Base-by-base conservation (phyloP, 192 early-diverging fungal genomes). In the Umbelopsis sp. region DNA sequence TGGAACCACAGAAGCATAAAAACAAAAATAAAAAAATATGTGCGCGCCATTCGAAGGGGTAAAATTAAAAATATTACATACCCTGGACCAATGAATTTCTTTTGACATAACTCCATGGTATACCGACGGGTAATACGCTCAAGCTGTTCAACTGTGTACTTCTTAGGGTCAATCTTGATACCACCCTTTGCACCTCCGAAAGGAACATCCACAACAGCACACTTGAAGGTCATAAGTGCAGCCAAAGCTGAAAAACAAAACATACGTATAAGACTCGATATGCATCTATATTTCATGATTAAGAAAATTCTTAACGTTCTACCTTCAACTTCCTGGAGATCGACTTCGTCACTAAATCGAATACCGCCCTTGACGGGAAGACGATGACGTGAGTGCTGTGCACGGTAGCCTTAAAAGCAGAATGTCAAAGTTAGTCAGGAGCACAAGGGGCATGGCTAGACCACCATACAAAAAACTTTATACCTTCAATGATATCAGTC, bases 171-270 rank as follows among this genome's bases (percentile, higher is more conserved):
- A 66, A 94, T 87, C 80, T 87, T 89, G 71, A 94, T 89, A 66
- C 93, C 93, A 75, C 93, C 93, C 80, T 94, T 94, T 71, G 92
- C 93, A 34, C 88, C 88, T 49, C 85, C 84, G 69, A 86, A 94
- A 62, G 93, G 93, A 70, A 94, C 93, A 73, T 94, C 92, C 24
- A 94, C 91, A 16, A 93, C 90, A 41, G 93, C 93, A 73, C 91
- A 93, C 82, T 94, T 94, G 82, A 85, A 94, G 41, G 93, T 93
- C 93, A 94, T 94, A 56, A 94, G 80, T 11, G 91, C 88, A 20
- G 93, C 91, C 54, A 94, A 84, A 10, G 93, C 93, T 80, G 69
- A 22, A 16, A 47, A 20, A 4, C 32, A 20, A 65, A 53, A 44
- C 21, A 45, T 54, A 20, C 54, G 69, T 20, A 51, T 21, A 22